phyloP scores from a whole-genome alignment of 176 grass and related monocot species.

The Phoenix dactylifera region DNA sequence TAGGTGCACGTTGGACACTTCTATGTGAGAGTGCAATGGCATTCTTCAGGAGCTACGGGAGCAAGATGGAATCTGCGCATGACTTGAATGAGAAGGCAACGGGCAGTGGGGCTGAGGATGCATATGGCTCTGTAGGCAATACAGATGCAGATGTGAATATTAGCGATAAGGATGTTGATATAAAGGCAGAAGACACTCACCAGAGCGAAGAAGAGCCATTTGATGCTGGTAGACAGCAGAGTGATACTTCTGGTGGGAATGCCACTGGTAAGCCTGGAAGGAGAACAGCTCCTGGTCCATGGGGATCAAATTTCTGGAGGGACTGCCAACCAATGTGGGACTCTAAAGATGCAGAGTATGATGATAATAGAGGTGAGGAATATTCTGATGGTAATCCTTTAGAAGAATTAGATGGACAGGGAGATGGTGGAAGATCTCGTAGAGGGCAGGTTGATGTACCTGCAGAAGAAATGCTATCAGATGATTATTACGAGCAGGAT shows the following conservation, averaged over 20 bases:
- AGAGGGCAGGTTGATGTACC: conserved; percentile 49
- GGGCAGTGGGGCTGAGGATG: conserved; percentile 20
- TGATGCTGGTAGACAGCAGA: conserved; percentile 18
- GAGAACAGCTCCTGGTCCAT: conserved; percentile 35
- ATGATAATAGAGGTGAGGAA: conserved; percentile 24
- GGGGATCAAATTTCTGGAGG: conserved; percentile 81
- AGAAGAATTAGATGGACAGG: conserved; percentile 43
- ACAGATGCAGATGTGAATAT: conserved; percentile 43
- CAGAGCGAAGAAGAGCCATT: conserved; percentile 46
- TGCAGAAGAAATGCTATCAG: conserved; percentile 88
- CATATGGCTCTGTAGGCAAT: conserved; percentile 36
- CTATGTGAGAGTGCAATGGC: conserved; percentile 53
- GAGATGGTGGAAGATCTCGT: conserved; percentile 39
- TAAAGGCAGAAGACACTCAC: conserved; percentile 60
- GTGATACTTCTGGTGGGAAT: conserved; percentile 24
- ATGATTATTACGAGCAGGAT: conserved; percentile 95
- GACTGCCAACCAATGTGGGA: conserved; percentile 40
- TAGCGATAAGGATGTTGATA: conserved; percentile 57
- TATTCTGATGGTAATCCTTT: conserved; percentile 33
- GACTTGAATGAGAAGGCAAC: conserved; percentile 78
- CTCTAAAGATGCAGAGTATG: conserved; percentile 18
- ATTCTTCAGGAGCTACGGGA: conserved; percentile 84
- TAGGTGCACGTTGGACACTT: conserved; percentile 6
- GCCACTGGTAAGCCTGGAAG: conserved; percentile 31
- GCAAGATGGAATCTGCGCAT: conserved; percentile 56